Base-by-base conservation (phyloP, 148 eudicot genomes). In the Pouteria glomerata region DNA sequence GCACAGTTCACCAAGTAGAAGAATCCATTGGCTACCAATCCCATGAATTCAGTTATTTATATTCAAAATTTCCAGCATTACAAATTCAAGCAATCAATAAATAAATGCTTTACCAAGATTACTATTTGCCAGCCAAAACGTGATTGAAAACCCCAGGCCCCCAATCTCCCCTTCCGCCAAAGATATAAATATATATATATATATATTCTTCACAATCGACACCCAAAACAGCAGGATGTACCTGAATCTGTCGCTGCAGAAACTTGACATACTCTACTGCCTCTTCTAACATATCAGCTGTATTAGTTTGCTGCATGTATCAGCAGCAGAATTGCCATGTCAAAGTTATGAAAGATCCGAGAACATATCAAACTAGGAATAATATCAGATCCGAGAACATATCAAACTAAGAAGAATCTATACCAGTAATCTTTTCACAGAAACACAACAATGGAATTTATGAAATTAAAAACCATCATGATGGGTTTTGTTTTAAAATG, bases 211-310 rank as follows among this genome's bases (percentile, higher is more conserved):
- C n/a, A n/a, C n/a, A n/a, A n/a, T n/a, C n/a, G n/a, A n/a, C n/a
- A n/a, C n/a, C n/a, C n/a, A n/a, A n/a, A n/a, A n/a, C n/a, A n/a
- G 50, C 35, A 47, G 67, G 19, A 58, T 52, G 57, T 75, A 87
- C 98, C 90, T 90, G 88, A 76, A 93, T 93, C 80, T 94, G 93
- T 66, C 55, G 74, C 77, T 93, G 98, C 69, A 93, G 85, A 68
- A 66, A 74, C 89, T 89, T 93, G 76, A 93, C 98, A 74, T 94
- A 94, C 58, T 92, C 97, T 37, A 94, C 96, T 14, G 97, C 98
- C 78, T 93, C 98, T n/a, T 93, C 98, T 68, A 94, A 76, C 98
- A 91, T 91, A 85, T 91, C 97, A 62, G 98, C 91, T 0, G 98
- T 94, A 86, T 94, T 94, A 11, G 97, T 91, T 94, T 94, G 98